Evolutionary conservation across 1,139 yeast genomes (phyloP).

Genomic region (Yamadazyma triangularis): DNA sequence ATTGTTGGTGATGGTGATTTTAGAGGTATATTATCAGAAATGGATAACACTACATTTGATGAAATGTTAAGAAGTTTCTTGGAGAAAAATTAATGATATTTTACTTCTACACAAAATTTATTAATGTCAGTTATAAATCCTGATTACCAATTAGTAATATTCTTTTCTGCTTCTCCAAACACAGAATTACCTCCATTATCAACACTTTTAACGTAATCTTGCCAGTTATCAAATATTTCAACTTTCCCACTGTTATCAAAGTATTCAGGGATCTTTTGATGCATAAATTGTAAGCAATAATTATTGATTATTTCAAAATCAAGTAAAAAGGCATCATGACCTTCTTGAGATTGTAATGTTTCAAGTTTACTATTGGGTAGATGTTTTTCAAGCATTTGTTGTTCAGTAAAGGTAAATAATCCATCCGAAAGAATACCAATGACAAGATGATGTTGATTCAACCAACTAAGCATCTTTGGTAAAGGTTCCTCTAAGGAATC

Average conservation of each 20-base stretch:
- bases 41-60: constrained; percentile 1
- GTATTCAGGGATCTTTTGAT: constrained; percentile 50
- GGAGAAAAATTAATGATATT: constrained; percentile 1
- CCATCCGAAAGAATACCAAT: constrained; percentile 94
- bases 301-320: constrained; percentile 82
- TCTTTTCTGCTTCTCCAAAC: constrained; percentile 91
- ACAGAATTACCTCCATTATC: constrained; percentile 62
- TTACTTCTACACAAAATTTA: too few species aligned
- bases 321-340: constrained; percentile 92
- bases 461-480: constrained; percentile 41
- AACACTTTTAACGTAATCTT: constrained; percentile 29
- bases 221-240: constrained; percentile 52
- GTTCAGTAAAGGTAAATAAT: constrained; percentile 86
- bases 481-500: constrained; percentile 29
- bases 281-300: constrained; percentile 63
- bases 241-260: constrained; percentile 44
- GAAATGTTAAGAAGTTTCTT: constrained; percentile 5
- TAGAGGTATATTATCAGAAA: background rate
- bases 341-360: constrained; percentile 88
- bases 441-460: constrained; percentile 71
- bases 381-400: constrained; percentile 71
- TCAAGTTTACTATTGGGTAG: constrained; percentile 68
- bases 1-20: too few species aligned
- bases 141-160: constrained; percentile 77
- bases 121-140: too few species aligned